These are phyloP conservation scores for Friedmanniomyces simplex DNA, from an alignment of 495 filamentous ascomycete genomes.

Conservation along the genomic window DNA sequence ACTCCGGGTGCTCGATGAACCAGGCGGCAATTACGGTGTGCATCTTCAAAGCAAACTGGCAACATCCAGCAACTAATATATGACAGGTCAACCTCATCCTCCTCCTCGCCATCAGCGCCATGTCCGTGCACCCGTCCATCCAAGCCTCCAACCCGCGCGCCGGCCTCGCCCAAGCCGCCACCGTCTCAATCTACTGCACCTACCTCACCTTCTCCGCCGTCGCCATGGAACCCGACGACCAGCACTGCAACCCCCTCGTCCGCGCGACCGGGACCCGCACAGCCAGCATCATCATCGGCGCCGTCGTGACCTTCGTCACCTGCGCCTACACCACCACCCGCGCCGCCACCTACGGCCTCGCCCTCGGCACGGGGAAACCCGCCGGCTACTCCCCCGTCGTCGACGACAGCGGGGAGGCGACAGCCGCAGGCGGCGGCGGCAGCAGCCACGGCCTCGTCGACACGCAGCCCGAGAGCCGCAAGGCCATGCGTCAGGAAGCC, in stretches of 20 bases:
- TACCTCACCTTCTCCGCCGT: conserved; percentile 98
- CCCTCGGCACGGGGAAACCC: conserved; percentile 49
- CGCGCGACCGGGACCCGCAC: conserved; percentile 83
- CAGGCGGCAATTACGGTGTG: conserved; percentile 61
- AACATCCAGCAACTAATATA: conserved; percentile 17
- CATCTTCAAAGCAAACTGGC: conserved; percentile 9
- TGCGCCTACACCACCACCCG: conserved; percentile 96
- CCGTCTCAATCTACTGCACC: conserved; percentile 96
- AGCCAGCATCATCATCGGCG: conserved; percentile 79
- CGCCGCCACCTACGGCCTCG: conserved; percentile 87
- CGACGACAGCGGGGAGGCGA: too few species aligned
- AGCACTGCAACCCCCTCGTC: conserved; percentile 84
- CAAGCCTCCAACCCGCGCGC: conserved; percentile 90
- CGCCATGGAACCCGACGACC: conserved; percentile 95
- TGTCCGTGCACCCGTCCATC: conserved; percentile 82
- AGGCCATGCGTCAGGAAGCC: conserved; percentile 86
- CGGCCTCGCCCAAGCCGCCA: conserved; percentile 89
- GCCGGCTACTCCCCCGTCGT: conserved; percentile 34
- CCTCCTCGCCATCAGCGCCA: conserved; percentile 65
- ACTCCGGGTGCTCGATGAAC: conserved; percentile 80
- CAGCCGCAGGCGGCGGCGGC: conserved; percentile 54
- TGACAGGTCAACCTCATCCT: conserved; percentile 69
- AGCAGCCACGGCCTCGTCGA: conserved; percentile 78
- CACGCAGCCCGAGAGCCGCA: conserved; percentile 66
- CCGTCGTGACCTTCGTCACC: conserved; percentile 91